Evolutionary conservation across 371 early-diverging fungal species (phyloP), one percentile per base, ranked within the genome.

Genomic region (Nematocida minor): DNA sequence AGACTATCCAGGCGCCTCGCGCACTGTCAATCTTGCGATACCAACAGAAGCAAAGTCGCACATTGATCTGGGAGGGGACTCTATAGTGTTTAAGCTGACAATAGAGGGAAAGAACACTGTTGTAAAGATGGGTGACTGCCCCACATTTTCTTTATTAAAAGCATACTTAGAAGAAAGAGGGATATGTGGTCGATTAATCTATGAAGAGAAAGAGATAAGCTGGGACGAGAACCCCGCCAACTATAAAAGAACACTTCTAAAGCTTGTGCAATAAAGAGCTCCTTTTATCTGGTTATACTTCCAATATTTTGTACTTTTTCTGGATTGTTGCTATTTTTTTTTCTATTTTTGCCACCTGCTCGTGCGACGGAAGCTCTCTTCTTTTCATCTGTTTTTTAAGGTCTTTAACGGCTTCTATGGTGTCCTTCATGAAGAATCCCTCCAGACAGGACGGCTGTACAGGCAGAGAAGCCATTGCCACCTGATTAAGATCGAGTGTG

Each of bases 361-460:
- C 53, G 25, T 46, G 20, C 7, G 40, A 18, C 2, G 77, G 77
- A 11, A 27, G 20, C 42, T 74, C 64, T 47, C 49, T 48, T 54
- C 77, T 25, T 6, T 60, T 74, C 25, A 46, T 64, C 7, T 64
- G 32, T 34, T 36, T 62, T 34, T 74, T 74, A 4, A 74, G 18
- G 11, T 62, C 25, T 38, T 34, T 40, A 7, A 64, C 66, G 1
- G 63, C 63, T 14, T 64, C 54, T 47, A 74, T 4, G 54, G 77
- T 74, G 6, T 74, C 63, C 29, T n/a, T 25, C 77, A 74, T 74
- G 20, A 74, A 74, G 63, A 74, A 64, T 18, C 77, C 77, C 27
- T 66, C n/a, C 32, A 74, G 40, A 16, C 51, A 32, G 0, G 66
- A 34, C 11, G 77, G 77, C 0, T 14, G 36, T 7, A 74, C 66